Percentiles rank a stretch among this genome's conserved stretches.
Evolutionary conservation across 177 flowering plant species (phyloP).

Genomic region (Vitis hybrid): DNA sequence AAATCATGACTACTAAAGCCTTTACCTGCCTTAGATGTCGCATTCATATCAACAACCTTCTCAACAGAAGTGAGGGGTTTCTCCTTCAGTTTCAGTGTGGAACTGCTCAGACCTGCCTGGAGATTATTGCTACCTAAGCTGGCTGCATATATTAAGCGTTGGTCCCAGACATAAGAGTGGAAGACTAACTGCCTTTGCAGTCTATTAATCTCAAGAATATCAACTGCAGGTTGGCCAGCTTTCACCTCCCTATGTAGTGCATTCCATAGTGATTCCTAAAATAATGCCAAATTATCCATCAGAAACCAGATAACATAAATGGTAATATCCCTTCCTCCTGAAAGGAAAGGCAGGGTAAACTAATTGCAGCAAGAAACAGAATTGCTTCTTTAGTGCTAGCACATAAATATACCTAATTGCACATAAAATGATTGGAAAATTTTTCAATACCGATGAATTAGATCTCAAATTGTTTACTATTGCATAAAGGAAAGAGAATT

Average conservation of each 20-base stretch:
- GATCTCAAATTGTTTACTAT: too few species aligned
- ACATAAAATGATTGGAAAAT: too few species aligned
- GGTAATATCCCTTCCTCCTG: too few species aligned
- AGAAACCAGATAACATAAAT: constrained; percentile 2
- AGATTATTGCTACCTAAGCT: constrained; percentile 25
- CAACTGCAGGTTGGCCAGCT: constrained; percentile 52
- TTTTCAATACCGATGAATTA: too few species aligned
- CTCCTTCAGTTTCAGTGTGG: constrained; percentile 27
- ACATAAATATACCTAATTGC: too few species aligned
- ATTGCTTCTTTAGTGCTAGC: too few species aligned
- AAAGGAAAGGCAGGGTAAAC: too few species aligned
- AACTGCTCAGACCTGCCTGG: constrained; percentile 23
- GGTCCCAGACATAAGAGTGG: constrained; percentile 77
- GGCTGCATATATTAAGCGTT: constrained; percentile 51
- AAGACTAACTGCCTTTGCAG: constrained; percentile 65
- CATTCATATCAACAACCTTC: constrained; percentile 30
- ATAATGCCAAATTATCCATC: constrained; percentile 4
- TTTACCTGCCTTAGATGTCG: constrained; percentile 18
- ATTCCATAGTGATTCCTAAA: constrained; percentile 53
- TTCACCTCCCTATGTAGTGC: constrained; percentile 33
- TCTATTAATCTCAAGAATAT: constrained; percentile 75
- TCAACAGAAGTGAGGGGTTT: constrained; percentile 30
- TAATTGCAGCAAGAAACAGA: too few species aligned
- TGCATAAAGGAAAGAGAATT: too few species aligned
- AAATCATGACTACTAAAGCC: constrained; percentile 34